Percentiles rank a stretch among this genome's conserved stretches.
phyloP scores from a whole-genome alignment of 768 basidiomycete genomes.

The Mycena epipterygia region DNA sequence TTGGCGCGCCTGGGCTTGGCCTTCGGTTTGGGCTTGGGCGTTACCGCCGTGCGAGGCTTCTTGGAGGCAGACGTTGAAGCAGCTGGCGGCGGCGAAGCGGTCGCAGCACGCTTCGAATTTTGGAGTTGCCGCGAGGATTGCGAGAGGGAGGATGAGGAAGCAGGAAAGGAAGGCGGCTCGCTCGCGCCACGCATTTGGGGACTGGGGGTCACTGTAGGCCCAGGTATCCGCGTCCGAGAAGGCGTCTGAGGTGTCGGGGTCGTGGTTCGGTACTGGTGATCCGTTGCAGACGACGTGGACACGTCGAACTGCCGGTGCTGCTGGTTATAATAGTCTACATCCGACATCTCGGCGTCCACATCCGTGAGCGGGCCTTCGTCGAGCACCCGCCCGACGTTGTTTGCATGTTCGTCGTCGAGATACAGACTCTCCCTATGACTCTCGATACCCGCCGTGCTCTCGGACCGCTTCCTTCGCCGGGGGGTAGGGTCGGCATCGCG shows the following conservation, averaged over 20 bases:
- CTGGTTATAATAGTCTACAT: slow-evolving; percentile 51
- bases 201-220: slow-evolving; percentile 29
- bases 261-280: slow-evolving; percentile 36
- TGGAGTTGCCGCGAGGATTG: slow-evolving; percentile 46
- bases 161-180: slow-evolving; percentile 55
- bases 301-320: slow-evolving; percentile 41
- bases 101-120: slow-evolving; percentile 43
- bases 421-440: slow-evolving; percentile 71
- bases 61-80: slow-evolving; percentile 49
- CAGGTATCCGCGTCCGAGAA: slow-evolving; percentile 40
- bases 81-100: slow-evolving; percentile 38
- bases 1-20: slow-evolving; percentile 55
- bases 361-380: slow-evolving; percentile 86
- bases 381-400: slow-evolving; percentile 67
- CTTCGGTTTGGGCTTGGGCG: slow-evolving; percentile 53
- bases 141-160: slow-evolving; percentile 48
- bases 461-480: slow-evolving; percentile 70
- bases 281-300: slow-evolving; percentile 13
- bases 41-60: slow-evolving; percentile 57
- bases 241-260: slow-evolving; percentile 43
- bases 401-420: slow-evolving; percentile 71
- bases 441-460: slow-evolving; percentile 71
- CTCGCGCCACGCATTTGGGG: slow-evolving; percentile 48
- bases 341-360: slow-evolving; percentile 71
- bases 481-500: slow-evolving; percentile 40